phyloP scores from a whole-genome alignment of 768 basidiomycete species.

The Psilocybe azurescens region DNA sequence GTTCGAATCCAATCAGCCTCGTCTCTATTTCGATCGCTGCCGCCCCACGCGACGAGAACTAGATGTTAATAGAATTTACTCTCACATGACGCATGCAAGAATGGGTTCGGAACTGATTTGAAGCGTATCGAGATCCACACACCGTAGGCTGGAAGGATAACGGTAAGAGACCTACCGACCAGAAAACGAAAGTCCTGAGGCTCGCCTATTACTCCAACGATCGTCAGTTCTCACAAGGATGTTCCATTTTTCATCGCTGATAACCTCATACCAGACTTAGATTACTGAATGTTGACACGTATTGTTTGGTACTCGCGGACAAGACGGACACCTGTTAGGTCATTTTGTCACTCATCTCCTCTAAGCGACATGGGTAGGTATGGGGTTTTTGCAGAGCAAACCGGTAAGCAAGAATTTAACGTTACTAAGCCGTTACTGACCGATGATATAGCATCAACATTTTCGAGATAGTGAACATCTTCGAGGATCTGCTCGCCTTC shows the following conservation, averaged over 20 bases:
- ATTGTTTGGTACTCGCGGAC: not conserved
- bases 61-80: conserved; percentile 13
- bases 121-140: conserved; percentile 16
- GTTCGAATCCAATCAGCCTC: conserved; percentile 10
- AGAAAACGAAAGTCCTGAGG: not conserved
- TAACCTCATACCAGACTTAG: not conserved
- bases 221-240: not conserved
- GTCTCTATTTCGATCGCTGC: conserved; percentile 8
- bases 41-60: conserved; percentile 16
- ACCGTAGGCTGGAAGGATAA: not conserved
- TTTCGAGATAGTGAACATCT: not conserved
- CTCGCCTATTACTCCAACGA: not conserved
- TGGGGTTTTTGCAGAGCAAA: not conserved
- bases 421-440: not conserved
- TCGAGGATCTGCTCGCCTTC: not conserved
- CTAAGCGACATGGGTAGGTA: not conserved
- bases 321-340: not conserved
- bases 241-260: not conserved
- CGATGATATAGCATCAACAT: not conserved
- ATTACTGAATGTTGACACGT: not conserved
- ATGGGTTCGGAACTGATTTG: conserved; percentile 16
- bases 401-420: not conserved
- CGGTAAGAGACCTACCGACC: not conserved
- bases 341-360: not conserved
- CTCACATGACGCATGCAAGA: conserved; percentile 15